phyloP scores from a whole-genome alignment of 306 rosid genomes.

The Gynostemma pentaphyllum region DNA sequence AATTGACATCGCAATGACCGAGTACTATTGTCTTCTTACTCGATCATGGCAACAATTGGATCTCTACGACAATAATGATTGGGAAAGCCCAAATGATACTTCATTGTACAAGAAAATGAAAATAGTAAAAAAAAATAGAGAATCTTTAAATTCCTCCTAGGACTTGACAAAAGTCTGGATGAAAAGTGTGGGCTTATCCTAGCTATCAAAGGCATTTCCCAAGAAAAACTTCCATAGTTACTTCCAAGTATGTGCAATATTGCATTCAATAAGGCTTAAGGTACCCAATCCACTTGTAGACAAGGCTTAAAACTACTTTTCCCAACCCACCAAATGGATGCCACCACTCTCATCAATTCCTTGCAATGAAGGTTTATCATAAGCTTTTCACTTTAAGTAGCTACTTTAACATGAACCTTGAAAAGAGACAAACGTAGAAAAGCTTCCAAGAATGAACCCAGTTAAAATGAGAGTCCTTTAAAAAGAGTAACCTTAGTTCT shows the following conservation, averaged over 20 bases:
- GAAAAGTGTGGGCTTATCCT: background rate
- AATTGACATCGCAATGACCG: background rate
- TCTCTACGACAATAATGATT: background rate
- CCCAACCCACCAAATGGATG: background rate
- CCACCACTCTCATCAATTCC: background rate
- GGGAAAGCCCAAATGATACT: background rate
- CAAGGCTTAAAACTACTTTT: background rate
- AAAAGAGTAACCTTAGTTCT: background rate
- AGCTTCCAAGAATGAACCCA: background rate
- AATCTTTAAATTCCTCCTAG: background rate
- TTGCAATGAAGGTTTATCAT: background rate
- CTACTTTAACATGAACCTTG: background rate
- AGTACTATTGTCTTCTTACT: background rate
- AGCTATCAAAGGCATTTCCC: background rate
- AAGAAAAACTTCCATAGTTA: background rate
- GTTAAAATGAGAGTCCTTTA: background rate
- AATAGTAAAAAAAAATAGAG: background rate
- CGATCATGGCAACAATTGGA: conserved; percentile 5
- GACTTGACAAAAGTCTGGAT: background rate
- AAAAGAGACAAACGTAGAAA: background rate
- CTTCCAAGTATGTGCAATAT: background rate
- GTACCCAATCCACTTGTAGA: conserved; percentile 1
- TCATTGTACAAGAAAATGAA: background rate
- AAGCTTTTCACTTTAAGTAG: background rate
- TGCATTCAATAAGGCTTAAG: background rate